These are phyloP conservation scores for Botrytis squamosa DNA, from an alignment of 2,329 filamentous ascomycete genomes.

Conservation along the genomic window DNA sequence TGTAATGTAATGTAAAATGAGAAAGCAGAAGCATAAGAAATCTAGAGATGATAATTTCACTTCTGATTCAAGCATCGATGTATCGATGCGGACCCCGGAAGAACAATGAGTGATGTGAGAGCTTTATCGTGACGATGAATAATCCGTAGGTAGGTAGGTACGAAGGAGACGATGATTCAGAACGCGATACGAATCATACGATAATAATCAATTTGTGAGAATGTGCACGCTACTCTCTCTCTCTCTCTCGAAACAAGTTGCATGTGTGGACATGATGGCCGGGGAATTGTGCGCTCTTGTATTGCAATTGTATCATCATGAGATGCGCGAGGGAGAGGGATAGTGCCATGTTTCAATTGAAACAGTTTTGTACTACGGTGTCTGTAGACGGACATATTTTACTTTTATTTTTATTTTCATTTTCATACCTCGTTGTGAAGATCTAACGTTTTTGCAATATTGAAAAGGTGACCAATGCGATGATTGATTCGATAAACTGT, in stretches of 20 bases:
- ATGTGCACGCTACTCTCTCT: not conserved
- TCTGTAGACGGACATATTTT: too few relatives aligned
- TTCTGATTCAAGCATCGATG: not conserved
- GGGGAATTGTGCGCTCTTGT: not conserved
- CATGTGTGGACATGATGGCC: too few relatives aligned
- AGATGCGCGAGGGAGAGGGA: not conserved
- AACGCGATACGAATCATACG: not conserved
- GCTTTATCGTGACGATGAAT: not conserved
- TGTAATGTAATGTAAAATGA: not conserved
- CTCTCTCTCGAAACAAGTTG: not conserved
- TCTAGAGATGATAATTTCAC: not conserved
- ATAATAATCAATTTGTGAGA: not conserved
- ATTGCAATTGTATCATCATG: not conserved
- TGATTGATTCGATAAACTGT: not conserved
- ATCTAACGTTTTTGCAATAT: not conserved
- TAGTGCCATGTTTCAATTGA: conserved; percentile 2
- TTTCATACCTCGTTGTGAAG: not conserved
- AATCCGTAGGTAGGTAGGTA: not conserved
- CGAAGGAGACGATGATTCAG: not conserved
- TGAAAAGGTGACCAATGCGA: not conserved
- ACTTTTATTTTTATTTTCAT: not conserved
- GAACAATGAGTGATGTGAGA: not conserved
- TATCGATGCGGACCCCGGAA: not conserved
- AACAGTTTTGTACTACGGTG: not conserved
- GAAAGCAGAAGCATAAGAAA: not conserved